Evolutionary conservation across 1,139 yeast species (phyloP), one percentile per base, ranked within the genome.

Genomic region (Kurtzmaniella natalensis): DNA sequence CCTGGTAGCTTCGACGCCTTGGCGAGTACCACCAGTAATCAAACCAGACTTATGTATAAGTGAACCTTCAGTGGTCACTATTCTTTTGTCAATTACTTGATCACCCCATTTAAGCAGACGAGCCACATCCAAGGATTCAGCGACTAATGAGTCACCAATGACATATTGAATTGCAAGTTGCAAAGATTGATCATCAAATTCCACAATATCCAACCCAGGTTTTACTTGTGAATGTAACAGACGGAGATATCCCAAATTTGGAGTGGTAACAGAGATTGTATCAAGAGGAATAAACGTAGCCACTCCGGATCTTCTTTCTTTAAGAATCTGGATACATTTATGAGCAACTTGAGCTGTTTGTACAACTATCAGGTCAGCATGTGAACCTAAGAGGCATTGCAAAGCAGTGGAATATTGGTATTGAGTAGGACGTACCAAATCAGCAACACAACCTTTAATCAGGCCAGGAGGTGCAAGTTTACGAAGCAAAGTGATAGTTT

Each of bases 251-350:
- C 76, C 78, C 31, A 83, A 67, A 25, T 81, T 75, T 20, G 67
- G 63, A 3, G 74, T 67, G n/a, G 76, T 81, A 18, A 44, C 45
- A 13, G 55, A 52, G 25, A 92, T 78, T 1, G 89, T 72, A 49
- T 88, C 95, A 35, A 92, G 62, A 0, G 98, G 98, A 41, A 92
- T 83, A 47, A 92, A 89, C 1, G 95, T 79, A 1, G 92, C 89
- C 10, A 76, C 72, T 31, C 97, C 96, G 9, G 83, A 66, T 43
- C 96, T 72, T 52, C 94, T 92, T 44, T 86, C 94, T 47, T 88
- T 86, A 55, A 92, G 64, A 37, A 82, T 81, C 13, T 78, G 77
- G 47, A 92, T 82, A 59, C 98, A 89, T 42, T 79, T 81, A 38
- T 81, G 78, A 1, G 96, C 98, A 14, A 82, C 76, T 9, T 78